Percentiles rank a stretch among this genome's conserved stretches.
These are phyloP conservation scores for Chrysanthemum makinoi DNA, from an alignment of 129 eudicot genomes.

Conservation along the genomic window DNA sequence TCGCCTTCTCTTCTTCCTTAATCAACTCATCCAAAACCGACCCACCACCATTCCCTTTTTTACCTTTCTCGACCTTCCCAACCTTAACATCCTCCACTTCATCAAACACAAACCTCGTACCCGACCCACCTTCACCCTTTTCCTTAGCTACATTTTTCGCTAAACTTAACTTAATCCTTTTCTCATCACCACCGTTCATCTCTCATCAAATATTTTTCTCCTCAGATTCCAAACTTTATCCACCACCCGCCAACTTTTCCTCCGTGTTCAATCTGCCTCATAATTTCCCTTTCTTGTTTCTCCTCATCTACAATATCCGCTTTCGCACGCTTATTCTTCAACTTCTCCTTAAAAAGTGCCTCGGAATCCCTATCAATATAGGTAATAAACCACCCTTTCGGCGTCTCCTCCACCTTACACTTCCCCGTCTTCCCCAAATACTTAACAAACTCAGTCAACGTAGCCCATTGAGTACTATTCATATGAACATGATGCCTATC, in stretches of 20 bases:
- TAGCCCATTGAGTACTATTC: constrained; percentile 90
- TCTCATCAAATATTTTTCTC: constrained; percentile 34
- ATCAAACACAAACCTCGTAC: constrained; percentile 60
- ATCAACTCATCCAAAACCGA: constrained; percentile 83
- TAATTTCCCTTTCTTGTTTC: constrained; percentile 72
- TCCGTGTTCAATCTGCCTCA: constrained; percentile 83
- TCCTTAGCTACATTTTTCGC: constrained; percentile 35
- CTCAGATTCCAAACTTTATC: constrained; percentile 31
- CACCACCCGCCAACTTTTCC: constrained; percentile 26
- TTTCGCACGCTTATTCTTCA: constrained; percentile 73
- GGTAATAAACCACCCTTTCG: constrained; percentile 92
- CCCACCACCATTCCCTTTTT: constrained; percentile 41
- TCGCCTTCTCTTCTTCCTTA: constrained; percentile 77
- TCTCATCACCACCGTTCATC: constrained; percentile 55
- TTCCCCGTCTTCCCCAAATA: constrained; percentile 70
- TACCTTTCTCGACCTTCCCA: constrained; percentile 23
- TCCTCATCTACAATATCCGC: constrained; percentile 82
- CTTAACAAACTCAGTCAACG: constrained; percentile 83
- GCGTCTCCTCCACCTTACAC: constrained; percentile 88
- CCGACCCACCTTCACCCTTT: constrained; percentile 32
- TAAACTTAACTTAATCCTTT: constrained; percentile 49
- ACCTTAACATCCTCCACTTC: constrained; percentile 42
- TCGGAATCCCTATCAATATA: constrained; percentile 89
- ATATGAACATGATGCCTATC: constrained; percentile 90
- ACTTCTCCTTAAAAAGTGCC: constrained; percentile 68